A percentile compares a stretch with the other conserved stretches of the same genome.
phyloP scores from a whole-genome alignment of 768 basidiomycete genomes.

The Pleurotus salmoneostramineus region DNA sequence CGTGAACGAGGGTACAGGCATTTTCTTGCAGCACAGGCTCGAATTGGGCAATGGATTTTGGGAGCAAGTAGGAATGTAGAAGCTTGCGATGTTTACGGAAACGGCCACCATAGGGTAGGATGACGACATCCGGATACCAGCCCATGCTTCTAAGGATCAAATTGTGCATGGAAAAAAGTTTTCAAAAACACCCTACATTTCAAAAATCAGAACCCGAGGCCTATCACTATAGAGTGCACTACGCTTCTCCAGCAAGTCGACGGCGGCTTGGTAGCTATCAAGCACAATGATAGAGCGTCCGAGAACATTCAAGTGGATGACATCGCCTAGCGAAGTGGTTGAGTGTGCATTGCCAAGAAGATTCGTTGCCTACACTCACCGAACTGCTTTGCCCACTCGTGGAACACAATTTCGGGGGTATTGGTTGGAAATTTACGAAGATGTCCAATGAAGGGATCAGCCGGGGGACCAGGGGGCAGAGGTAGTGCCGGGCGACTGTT shows the following conservation, averaged over 20 bases:
- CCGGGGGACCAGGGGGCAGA: background rate
- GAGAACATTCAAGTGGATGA: background rate
- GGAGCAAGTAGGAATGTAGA: conserved; percentile 16
- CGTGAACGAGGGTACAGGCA: conserved; percentile 24
- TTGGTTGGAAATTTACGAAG: background rate
- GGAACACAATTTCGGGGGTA: background rate
- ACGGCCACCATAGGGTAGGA: conserved; percentile 16
- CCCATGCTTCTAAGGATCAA: conserved; percentile 12
- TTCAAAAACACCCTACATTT: background rate
- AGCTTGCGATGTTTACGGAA: conserved; percentile 19
- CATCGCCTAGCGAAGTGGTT: background rate
- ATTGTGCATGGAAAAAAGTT: background rate
- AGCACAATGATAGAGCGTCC: background rate
- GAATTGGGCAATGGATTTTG: conserved; percentile 17
- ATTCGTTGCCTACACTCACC: background rate
- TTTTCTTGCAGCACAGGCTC: conserved; percentile 22
- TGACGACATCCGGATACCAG: conserved; percentile 11
- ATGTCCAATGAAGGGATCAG: background rate
- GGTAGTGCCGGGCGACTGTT: background rate
- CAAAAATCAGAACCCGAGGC: background rate
- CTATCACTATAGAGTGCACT: background rate
- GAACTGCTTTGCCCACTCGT: background rate
- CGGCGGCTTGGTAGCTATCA: background rate
- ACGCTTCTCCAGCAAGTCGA: background rate
- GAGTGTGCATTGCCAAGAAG: background rate